Base-by-base conservation (phyloP, 2,329 filamentous ascomycete genomes). In the Rhynchosporium secalis region DNA sequence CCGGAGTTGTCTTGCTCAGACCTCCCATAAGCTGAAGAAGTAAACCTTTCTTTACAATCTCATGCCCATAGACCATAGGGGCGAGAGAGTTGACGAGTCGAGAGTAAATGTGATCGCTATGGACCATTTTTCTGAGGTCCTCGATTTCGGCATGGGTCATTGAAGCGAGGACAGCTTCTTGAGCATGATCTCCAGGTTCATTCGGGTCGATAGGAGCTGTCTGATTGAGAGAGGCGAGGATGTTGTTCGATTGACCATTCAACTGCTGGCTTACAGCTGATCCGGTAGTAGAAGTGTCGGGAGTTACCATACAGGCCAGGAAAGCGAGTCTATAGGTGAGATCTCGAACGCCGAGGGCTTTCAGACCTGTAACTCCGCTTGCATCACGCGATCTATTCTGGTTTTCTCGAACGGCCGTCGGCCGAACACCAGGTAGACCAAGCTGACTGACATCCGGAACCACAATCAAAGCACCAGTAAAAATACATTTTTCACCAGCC, bases 401-500 rank as follows among this genome's bases (percentile, higher is more conserved):
- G 65, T 91, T 92, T 72, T 98, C 94, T 64, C 94, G 86, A 43
- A 94, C 86, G 26, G 93, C 91, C 64, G 92, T 92, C 15, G 92
- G 89, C 61, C 89, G 83, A 29, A 92, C 83, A 54, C 95, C 95
- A 2, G 95, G 95, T 36, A 98, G 86, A 45, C 93, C 89, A 61
- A 99, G 85, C 75, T 98, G 95, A 73, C 92, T 96, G 64, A 99
- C 92, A 75, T 99, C 95, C 0, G 95, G 95, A 40, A 99, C 92
- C 20, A 99, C 95, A 64, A 99, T 98, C 67, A 98, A 78, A 4
- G 93, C 93, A 67, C 95, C 95, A 0, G 94, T 98, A 76, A 99
- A 99, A 72, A 99, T 91, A 76, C 95, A 99, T 77, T 96, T 97
- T 77, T 99, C 95, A 67, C 95, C 95, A 55, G 95, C 95, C 79